These are phyloP conservation scores for Globisporangium echinulatum DNA, from an alignment of 352 stramenopile genomes.

Conservation along the genomic window DNA sequence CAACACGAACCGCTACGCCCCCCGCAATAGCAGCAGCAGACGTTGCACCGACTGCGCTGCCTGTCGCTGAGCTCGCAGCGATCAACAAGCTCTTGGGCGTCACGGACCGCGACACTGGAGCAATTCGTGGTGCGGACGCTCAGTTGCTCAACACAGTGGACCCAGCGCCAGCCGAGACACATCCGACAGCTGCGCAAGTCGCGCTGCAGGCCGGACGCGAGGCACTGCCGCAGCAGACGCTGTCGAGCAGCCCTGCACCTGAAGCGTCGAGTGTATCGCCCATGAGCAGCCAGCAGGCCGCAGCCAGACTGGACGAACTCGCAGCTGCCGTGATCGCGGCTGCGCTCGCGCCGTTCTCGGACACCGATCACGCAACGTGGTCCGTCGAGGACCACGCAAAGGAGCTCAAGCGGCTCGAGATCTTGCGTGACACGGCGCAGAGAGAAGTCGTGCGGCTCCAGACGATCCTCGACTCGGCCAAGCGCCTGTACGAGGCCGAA, in stretches of 20 bases:
- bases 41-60: neutral
- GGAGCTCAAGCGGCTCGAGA: constrained; percentile 31
- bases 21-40: neutral
- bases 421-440: constrained; percentile 27
- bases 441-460: constrained; percentile 30
- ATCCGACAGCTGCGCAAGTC: neutral
- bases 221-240: neutral
- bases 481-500: constrained; percentile 26
- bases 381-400: constrained; percentile 11
- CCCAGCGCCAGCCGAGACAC: too few relatives aligned
- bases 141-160: neutral
- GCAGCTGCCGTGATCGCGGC: constrained; percentile 9
- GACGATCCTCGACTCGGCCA: constrained; percentile 20
- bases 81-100: neutral
- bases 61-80: neutral
- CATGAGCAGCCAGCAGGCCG: neutral
- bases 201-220: too few relatives aligned
- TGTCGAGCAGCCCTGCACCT: neutral
- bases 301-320: constrained; percentile 9
- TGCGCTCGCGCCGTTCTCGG: constrained; percentile 9
- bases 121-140: too few relatives aligned
- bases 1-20: neutral
- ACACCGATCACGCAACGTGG: constrained; percentile 14
- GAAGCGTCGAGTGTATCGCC: neutral
- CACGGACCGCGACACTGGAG: neutral